Base-by-base conservation (phyloP, 176 grass and related monocot species). In the Cymbopogon citratus region DNA sequence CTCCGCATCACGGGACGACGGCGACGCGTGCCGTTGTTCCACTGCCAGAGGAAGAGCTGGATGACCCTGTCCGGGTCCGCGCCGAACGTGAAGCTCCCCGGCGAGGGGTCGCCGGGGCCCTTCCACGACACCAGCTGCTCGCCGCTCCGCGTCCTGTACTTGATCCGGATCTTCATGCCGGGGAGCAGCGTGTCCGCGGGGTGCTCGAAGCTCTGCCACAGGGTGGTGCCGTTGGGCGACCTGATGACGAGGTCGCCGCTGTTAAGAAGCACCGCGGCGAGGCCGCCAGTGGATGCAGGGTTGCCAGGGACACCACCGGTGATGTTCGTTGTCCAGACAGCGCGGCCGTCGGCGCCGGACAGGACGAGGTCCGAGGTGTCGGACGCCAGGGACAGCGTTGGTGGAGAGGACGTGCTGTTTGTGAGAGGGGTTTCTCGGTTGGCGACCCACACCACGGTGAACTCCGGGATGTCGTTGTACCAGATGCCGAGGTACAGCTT, bases 151-250 rank as follows among this genome's bases (percentile, higher is more conserved):
- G 35, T 46, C 29, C 25, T 40, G 33, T 81, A 26, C 24, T 7
- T 63, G 18, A 62, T 7, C 11, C 45, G 48, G 7, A 87, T 7
- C 78, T 77, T 82, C 85, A 81, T 76, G 19, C 71, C 78, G 0
- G 78, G 85, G 63, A 87, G 19, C 6, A 77, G 6, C 7, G 85
- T 81, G 72, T 87, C 85, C 6, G 71, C 45, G 1, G 69, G 6
- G 69, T 80, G 59, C 63, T 86, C 84, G 49, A 86, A 86, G 54
- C 84, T 86, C 43, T 86, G 78, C 85, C 85, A 87, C 29, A 87
- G 12, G 1, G 75, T 25, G 5, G 40, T 66, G 61, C 45, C 66
- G 49, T 39, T 68, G 12, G 61, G 26, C 14, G 63, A 72, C 56
- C 78, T 44, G 9, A 87, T 63, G 4, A 81, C 63, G 23, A 87